Percentiles rank a stretch among this genome's conserved stretches.
Conservation (phyloP, 768 basidiomycete species). For the Leccinum variicolor region DNA sequence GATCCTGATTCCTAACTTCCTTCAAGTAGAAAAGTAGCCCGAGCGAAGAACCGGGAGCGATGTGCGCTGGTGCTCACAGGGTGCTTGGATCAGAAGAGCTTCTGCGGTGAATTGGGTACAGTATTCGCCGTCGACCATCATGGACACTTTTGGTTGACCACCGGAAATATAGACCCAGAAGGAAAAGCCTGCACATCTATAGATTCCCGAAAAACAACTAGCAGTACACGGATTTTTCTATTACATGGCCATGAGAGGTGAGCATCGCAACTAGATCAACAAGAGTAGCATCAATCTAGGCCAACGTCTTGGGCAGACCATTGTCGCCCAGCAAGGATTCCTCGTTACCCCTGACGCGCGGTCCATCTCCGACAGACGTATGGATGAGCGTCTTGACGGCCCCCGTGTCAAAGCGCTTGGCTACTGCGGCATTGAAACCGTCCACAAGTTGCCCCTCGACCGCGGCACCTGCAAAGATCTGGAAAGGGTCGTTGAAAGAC, state of each 20-base stretch:
- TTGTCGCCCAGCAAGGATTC: constrained; percentile 64
- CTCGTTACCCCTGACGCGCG: constrained; percentile 58
- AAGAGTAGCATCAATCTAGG: constrained; percentile 14
- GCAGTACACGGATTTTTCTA: constrained; percentile 3
- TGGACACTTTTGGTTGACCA: background rate
- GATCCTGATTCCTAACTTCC: background rate
- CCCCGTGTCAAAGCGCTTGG: constrained; percentile 67
- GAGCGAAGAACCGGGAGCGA: too few relatives aligned
- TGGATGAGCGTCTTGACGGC: constrained; percentile 90
- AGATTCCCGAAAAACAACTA: constrained; percentile 1
- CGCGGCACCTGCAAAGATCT: constrained; percentile 46
- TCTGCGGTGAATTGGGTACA: background rate
- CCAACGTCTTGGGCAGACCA: constrained; percentile 64
- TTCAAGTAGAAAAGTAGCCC: background rate
- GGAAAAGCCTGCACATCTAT: background rate
- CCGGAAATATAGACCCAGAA: background rate
- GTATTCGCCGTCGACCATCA: background rate
- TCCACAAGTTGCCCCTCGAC: constrained; percentile 51
- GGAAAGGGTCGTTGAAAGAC: constrained; percentile 74
- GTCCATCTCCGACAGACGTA: constrained; percentile 91
- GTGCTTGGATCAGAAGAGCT: background rate
- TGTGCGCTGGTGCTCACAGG: too few relatives aligned
- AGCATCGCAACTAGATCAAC: background rate
- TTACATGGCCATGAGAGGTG: background rate
- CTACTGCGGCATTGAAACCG: constrained; percentile 79